phyloP scores from a whole-genome alignment of 2,329 filamentous ascomycete genomes.

The Aspergillus floridensis region DNA sequence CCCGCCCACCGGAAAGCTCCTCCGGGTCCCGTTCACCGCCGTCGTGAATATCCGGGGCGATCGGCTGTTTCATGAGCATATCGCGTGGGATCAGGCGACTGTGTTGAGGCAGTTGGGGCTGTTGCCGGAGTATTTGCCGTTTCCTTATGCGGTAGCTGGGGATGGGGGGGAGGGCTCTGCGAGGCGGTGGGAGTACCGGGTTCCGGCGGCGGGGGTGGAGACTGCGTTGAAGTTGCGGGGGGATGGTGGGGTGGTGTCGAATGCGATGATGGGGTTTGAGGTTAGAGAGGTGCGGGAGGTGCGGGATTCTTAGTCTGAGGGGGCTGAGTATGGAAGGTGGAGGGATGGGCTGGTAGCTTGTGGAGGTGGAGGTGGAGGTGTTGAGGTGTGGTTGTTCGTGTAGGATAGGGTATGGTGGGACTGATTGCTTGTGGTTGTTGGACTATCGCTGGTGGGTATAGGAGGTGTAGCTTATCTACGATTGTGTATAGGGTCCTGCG shows the following conservation, averaged over 20 bases:
- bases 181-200: slow-evolving; percentile 55
- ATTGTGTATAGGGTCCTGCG: too few species aligned
- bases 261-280: slow-evolving; percentile 54
- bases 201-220: slow-evolving; percentile 61
- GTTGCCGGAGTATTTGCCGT: slow-evolving; percentile 63
- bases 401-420: too few species aligned
- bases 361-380: too few species aligned
- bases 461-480: too few species aligned
- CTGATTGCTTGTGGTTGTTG: too few species aligned
- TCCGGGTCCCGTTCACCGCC: slow-evolving; percentile 62
- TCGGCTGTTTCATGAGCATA: slow-evolving; percentile 68
- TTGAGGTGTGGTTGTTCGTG: too few species aligned
- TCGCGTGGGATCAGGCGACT: slow-evolving; percentile 67
- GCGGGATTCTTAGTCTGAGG: slow-evolving; percentile 9
- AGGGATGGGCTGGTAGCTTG: too few species aligned
- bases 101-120: slow-evolving; percentile 61
- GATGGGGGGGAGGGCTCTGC: slow-evolving; percentile 31
- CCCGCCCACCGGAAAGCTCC: slow-evolving; percentile 53
- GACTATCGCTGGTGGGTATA: too few species aligned
- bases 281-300: slow-evolving; percentile 30
- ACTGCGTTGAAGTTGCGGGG: slow-evolving; percentile 52
- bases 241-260: slow-evolving; percentile 51
- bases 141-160: slow-evolving; percentile 53
- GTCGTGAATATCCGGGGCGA: slow-evolving; percentile 68
- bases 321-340: too few species aligned